A percentile compares a stretch with the other conserved stretches of the same genome.
phyloP scores from a whole-genome alignment of 345 rosid species.

The Pistacia vera region DNA sequence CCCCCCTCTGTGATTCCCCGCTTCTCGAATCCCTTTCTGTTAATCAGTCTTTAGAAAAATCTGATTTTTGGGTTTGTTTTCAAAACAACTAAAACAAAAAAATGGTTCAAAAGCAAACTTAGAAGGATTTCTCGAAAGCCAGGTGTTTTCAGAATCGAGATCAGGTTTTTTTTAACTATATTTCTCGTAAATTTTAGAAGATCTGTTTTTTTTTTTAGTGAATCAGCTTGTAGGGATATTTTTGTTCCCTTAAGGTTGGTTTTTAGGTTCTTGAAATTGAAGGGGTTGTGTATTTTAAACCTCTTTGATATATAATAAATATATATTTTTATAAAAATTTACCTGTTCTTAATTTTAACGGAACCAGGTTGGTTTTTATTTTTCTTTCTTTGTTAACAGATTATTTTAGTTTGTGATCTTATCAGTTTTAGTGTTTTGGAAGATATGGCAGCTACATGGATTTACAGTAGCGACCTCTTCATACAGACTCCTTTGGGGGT shows the following conservation, averaged over 20 bases:
- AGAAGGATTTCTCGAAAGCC: slow-evolving; percentile 51
- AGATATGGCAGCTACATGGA: slow-evolving; percentile 70
- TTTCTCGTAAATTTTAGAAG: slow-evolving; percentile 3
- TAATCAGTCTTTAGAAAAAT: slow-evolving; percentile 59
- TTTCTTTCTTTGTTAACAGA: neutral
- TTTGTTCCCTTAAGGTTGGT: slow-evolving; percentile 60
- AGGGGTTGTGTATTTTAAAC: slow-evolving; percentile 76
- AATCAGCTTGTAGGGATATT: slow-evolving; percentile 60
- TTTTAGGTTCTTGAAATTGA: slow-evolving; percentile 28
- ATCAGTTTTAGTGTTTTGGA: neutral
- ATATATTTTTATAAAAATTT: neutral
- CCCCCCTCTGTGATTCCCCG: slow-evolving; percentile 46
- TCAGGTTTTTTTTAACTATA: slow-evolving; percentile 27
- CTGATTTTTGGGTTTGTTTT: slow-evolving; percentile 53
- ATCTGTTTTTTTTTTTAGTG: neutral
- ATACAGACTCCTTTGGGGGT: slow-evolving; percentile 52
- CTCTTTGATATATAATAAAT: slow-evolving; percentile 40
- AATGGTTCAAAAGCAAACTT: slow-evolving; percentile 49
- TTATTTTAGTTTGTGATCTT: neutral
- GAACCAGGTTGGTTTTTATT: slow-evolving; percentile 35
- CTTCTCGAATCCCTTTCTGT: slow-evolving; percentile 85
- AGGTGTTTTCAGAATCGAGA: slow-evolving; percentile 88
- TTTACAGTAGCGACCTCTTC: slow-evolving; percentile 45
- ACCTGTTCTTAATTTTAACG: slow-evolving; percentile 50
- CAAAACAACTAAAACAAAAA: neutral